A percentile compares a stretch with the other conserved stretches of the same genome.
Conservation (phyloP, 345 rosid genomes). For the Eucalyptus caleyi region DNA sequence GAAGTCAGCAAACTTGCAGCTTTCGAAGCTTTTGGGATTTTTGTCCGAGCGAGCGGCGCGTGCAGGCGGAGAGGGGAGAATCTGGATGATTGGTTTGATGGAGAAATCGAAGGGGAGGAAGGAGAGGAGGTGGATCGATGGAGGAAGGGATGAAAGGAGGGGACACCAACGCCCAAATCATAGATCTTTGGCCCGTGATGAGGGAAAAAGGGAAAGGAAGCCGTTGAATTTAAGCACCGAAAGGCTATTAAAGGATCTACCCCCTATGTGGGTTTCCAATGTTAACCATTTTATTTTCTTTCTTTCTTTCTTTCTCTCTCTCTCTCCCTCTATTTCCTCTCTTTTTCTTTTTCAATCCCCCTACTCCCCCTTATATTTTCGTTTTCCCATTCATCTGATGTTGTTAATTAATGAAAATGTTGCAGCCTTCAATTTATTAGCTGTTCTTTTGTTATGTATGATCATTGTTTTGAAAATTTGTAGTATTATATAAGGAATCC, state of each 20-base stretch:
- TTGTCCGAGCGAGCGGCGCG: neutral
- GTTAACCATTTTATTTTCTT: neutral
- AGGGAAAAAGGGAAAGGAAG: slow-evolving; percentile 5
- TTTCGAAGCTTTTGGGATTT: slow-evolving; percentile 11
- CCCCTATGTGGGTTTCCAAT: slow-evolving; percentile 24
- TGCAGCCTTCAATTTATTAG: neutral
- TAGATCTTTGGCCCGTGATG: neutral
- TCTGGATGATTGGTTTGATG: neutral
- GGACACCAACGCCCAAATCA: neutral
- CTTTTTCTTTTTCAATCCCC: no score
- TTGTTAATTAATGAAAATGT: neutral
- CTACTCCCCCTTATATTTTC: no score
- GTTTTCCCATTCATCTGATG: neutral
- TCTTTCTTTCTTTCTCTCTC: neutral
- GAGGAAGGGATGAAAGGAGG: neutral
- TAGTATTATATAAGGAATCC: neutral
- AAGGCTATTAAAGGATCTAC: slow-evolving; percentile 24
- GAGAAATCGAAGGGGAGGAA: neutral
- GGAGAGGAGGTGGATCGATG: neutral
- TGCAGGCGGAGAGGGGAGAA: neutral
- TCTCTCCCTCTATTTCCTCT: neutral
- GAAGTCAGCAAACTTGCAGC: slow-evolving; percentile 51
- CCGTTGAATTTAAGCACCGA: slow-evolving; percentile 50
- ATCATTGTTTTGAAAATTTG: neutral
- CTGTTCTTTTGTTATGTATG: neutral